A percentile compares a stretch with the other conserved stretches of the same genome.
These are phyloP conservation scores for Populus hybrid DNA, from an alignment of 441 rosid genomes.

Conservation along the genomic window DNA sequence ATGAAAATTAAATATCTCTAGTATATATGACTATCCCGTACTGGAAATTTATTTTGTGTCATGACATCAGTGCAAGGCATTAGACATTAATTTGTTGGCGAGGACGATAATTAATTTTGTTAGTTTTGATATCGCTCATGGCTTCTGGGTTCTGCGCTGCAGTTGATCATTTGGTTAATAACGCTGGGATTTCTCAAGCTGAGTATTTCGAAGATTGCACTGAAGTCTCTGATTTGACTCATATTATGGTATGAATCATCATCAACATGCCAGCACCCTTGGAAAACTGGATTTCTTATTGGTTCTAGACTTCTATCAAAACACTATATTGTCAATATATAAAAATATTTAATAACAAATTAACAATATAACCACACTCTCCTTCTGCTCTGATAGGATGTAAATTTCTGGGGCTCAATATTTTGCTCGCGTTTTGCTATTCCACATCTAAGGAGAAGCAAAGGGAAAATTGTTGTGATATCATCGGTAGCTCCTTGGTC, in stretches of 20 bases:
- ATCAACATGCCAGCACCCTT: not conserved
- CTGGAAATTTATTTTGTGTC: too few species aligned
- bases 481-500: constrained; percentile 29
- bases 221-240: not conserved
- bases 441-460: constrained; percentile 31
- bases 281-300: not conserved
- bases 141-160: not conserved
- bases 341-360: too few species aligned
- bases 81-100: too few species aligned
- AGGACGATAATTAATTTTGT: too few species aligned
- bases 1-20: too few species aligned
- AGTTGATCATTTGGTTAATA: constrained; percentile 48
- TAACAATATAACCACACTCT: not conserved
- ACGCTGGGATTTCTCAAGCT: constrained; percentile 29
- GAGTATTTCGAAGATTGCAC: constrained; percentile 16
- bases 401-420: constrained; percentile 43
- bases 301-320: not conserved
- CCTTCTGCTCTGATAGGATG: constrained; percentile 21
- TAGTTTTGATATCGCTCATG: not conserved
- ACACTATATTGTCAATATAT: not conserved
- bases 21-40: too few species aligned
- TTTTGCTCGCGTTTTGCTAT: constrained; percentile 27
- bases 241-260: constrained; percentile 23
- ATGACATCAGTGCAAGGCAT: too few species aligned
- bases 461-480: constrained; percentile 37